Evolutionary conservation across 169 alveolate genomes (phyloP).

Genomic region (Eimeria sp.): DNA sequence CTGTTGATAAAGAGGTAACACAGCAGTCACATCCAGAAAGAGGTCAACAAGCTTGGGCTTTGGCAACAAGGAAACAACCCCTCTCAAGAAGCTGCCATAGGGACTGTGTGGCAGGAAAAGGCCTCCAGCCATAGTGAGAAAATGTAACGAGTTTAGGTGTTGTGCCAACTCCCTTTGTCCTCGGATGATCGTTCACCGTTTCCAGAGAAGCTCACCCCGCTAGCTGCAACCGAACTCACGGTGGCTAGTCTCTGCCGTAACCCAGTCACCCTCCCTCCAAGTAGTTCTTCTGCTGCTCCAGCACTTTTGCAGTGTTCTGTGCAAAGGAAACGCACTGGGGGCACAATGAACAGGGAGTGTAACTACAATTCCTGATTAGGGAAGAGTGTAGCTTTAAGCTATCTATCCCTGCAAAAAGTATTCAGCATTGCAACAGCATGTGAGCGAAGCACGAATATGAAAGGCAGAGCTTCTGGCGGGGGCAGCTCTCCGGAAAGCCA

Average conservation of each 20-base stretch:
- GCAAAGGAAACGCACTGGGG: slow-evolving; percentile 14
- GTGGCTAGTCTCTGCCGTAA: neutral
- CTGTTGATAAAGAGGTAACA: slow-evolving; percentile 4
- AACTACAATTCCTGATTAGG: neutral
- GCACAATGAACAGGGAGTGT: neutral
- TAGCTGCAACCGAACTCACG: neutral
- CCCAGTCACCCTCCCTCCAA: neutral
- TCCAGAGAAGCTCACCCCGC: neutral
- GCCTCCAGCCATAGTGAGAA: neutral
- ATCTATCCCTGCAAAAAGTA: neutral
- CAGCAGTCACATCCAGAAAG: neutral
- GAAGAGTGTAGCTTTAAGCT: neutral
- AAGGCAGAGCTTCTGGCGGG: neutral
- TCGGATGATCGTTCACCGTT: neutral
- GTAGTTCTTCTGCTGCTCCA: neutral
- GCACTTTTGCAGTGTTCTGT: slow-evolving; percentile 15
- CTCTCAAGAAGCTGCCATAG: neutral
- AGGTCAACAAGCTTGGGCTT: neutral
- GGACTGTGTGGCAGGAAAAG: neutral
- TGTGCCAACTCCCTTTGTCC: neutral
- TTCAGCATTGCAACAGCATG: neutral
- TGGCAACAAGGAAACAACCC: neutral
- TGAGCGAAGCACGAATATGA: neutral
- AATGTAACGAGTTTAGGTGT: neutral
- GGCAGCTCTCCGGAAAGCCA: neutral